Evolutionary conservation across 1,139 yeast species (phyloP).

Genomic region (Taiozyma sp.): DNA sequence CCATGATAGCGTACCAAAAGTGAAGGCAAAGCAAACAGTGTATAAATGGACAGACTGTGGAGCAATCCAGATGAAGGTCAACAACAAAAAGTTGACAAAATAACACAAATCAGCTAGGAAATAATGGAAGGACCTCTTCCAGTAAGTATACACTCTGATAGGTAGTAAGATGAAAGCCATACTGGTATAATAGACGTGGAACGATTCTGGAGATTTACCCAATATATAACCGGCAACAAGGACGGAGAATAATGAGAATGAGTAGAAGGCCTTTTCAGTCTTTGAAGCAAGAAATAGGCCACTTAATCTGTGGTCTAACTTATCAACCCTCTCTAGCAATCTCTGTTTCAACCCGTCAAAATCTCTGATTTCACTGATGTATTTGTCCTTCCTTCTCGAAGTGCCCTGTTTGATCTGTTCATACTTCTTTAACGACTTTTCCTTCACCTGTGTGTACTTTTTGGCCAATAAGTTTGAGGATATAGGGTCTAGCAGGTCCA

Average conservation of each 20-base stretch:
- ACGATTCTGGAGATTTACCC: slow-evolving; percentile 72
- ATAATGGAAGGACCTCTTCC: slow-evolving; percentile 75
- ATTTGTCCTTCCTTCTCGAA: slow-evolving; percentile 17
- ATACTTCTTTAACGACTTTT: slow-evolving; percentile 16
- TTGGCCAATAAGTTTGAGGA: slow-evolving; percentile 26
- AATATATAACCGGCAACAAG: slow-evolving; percentile 72
- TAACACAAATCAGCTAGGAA: slow-evolving; percentile 93
- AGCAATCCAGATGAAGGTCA: slow-evolving; percentile 76
- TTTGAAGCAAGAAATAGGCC: slow-evolving; percentile 49
- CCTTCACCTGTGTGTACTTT: slow-evolving; percentile 29
- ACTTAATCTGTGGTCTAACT: slow-evolving; percentile 55
- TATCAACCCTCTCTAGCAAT: slow-evolving; percentile 38
- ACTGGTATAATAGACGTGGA: slow-evolving; percentile 72
- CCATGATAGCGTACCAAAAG: slow-evolving; percentile 86
- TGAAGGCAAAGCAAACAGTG: slow-evolving; percentile 78
- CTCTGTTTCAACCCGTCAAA: slow-evolving; percentile 26
- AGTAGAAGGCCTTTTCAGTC: slow-evolving; percentile 81
- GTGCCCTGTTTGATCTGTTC: slow-evolving; percentile 20
- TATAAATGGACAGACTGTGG: slow-evolving; percentile 72
- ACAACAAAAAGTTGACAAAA: slow-evolving; percentile 70
- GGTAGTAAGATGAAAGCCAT: slow-evolving; percentile 71
- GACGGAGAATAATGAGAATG: slow-evolving; percentile 63
- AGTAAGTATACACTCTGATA: slow-evolving; percentile 77
- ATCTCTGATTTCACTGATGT: slow-evolving; percentile 14
- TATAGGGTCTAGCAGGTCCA: slow-evolving; percentile 35